Evolutionary conservation across 2,329 filamentous ascomycete genomes (phyloP).

Genomic region (Aureobasidium sp.): DNA sequence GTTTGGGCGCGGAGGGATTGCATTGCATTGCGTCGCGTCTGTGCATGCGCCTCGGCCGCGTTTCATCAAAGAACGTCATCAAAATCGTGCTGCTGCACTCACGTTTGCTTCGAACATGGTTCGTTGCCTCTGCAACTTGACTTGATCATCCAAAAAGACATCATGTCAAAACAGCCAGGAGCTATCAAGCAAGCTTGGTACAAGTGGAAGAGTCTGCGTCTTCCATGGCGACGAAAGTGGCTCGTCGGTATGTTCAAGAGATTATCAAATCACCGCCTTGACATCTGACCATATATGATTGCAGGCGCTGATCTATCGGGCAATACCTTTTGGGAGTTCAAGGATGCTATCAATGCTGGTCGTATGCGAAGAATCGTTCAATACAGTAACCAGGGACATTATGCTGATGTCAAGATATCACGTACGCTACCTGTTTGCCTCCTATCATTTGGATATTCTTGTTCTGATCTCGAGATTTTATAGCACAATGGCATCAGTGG

Average conservation of each 20-base stretch:
- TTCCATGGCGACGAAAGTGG: constrained; percentile 57
- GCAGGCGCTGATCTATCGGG: constrained; percentile 55
- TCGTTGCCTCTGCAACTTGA: background rate
- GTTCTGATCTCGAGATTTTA: constrained; percentile 3
- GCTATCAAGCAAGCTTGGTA: constrained; percentile 46
- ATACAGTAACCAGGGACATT: constrained; percentile 46
- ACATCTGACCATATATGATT: constrained; percentile 14
- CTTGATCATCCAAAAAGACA: constrained; percentile 11
- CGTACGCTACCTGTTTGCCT: constrained; percentile 34
- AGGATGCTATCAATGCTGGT: constrained; percentile 47
- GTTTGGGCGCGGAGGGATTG: constrained; percentile 3
- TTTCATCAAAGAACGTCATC: constrained; percentile 12
- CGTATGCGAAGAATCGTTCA: constrained; percentile 54
- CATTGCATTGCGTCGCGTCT: background rate
- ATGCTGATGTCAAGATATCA: constrained; percentile 53
- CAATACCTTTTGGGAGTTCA: constrained; percentile 63
- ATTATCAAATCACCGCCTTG: constrained; percentile 11
- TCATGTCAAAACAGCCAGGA: constrained; percentile 34
- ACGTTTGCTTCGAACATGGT: background rate
- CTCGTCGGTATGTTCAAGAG: constrained; percentile 45
- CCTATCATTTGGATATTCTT: background rate
- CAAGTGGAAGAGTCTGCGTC: constrained; percentile 54
- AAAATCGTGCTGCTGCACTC: background rate
- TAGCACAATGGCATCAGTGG: constrained; percentile 64
- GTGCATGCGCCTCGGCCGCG: constrained; percentile 8